phyloP scores from a whole-genome alignment of 2,329 filamentous ascomycete species.

The Waltergamsia citrina region DNA sequence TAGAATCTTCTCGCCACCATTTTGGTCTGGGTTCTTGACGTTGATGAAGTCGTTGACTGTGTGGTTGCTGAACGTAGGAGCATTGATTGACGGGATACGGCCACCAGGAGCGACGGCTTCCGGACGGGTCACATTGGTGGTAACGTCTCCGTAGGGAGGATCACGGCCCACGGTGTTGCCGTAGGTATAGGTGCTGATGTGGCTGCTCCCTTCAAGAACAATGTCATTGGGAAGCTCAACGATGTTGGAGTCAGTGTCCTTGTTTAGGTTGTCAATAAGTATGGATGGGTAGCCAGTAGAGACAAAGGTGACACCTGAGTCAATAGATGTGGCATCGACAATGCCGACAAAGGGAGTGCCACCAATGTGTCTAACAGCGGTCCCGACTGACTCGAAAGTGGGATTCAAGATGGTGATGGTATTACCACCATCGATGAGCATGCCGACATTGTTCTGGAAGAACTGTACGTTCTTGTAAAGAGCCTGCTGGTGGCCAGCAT shows the following conservation, averaged over 20 bases:
- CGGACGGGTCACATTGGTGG: slow-evolving; percentile 19
- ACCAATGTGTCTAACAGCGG: slow-evolving; percentile 23
- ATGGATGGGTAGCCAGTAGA: slow-evolving; percentile 28
- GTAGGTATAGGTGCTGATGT: slow-evolving; percentile 30
- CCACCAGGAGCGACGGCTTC: slow-evolving; percentile 24
- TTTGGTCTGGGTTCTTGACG: slow-evolving; percentile 26
- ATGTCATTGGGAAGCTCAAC: slow-evolving; percentile 20
- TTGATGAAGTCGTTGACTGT: slow-evolving; percentile 17
- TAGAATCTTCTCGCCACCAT: slow-evolving; percentile 16
- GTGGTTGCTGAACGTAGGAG: slow-evolving; percentile 26
- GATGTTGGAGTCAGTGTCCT: slow-evolving; percentile 26
- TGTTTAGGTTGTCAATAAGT: slow-evolving; percentile 31
- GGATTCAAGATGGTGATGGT: slow-evolving; percentile 29
- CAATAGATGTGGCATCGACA: slow-evolving; percentile 27
- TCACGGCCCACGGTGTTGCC: slow-evolving; percentile 29
- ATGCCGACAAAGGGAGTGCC: slow-evolving; percentile 29
- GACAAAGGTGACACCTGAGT: slow-evolving; percentile 28
- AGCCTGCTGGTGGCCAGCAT: slow-evolving; percentile 32
- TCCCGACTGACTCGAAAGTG: slow-evolving; percentile 28
- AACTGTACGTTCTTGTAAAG: slow-evolving; percentile 33
- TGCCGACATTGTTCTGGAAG: slow-evolving; percentile 27
- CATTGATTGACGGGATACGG: slow-evolving; percentile 22
- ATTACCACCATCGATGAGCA: slow-evolving; percentile 18
- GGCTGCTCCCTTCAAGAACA: slow-evolving; percentile 15
- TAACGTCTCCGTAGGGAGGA: slow-evolving; percentile 26